Evolutionary conservation across 768 basidiomycete genomes (phyloP).

Genomic region (Lentinula boryana): DNA sequence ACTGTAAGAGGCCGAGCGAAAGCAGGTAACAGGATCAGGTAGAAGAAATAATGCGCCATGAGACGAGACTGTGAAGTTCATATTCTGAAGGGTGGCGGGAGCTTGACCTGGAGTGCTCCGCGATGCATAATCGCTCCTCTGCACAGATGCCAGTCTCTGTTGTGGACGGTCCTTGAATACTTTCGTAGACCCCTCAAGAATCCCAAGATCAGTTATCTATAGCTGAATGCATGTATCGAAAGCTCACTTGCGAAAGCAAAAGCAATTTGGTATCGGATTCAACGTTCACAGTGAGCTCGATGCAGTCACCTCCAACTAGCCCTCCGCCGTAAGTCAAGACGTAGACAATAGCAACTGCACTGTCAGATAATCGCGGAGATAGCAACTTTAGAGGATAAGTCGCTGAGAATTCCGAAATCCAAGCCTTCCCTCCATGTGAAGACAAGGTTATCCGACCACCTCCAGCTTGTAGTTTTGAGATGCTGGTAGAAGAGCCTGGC

Average conservation of each 20-base stretch:
- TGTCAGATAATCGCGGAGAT: conserved; percentile 52
- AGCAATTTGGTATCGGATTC: conserved; percentile 53
- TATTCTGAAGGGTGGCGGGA: conserved; percentile 51
- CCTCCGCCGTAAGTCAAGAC: conserved; percentile 88
- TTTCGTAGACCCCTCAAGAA: conserved; percentile 80
- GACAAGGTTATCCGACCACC: conserved; percentile 53
- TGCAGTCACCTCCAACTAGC: conserved; percentile 77
- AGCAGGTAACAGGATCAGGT: conserved; percentile 93
- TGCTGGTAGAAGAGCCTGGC: conserved; percentile 7
- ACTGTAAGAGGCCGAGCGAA: conserved; percentile 73
- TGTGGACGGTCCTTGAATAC: conserved; percentile 80
- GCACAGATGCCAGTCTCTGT: conserved; percentile 44
- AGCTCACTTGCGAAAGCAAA: conserved; percentile 74
- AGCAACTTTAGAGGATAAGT: conserved; percentile 87
- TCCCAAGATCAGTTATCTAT: not conserved
- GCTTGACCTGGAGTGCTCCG: not conserved
- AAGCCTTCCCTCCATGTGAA: conserved; percentile 46
- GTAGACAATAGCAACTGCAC: conserved; percentile 64
- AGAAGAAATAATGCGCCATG: conserved; percentile 67
- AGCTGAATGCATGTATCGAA: conserved; percentile 12
- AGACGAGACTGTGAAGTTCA: conserved; percentile 50
- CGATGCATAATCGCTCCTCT: not conserved
- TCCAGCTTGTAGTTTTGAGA: conserved; percentile 34
- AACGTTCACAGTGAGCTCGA: conserved; percentile 60
- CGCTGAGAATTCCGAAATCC: conserved; percentile 71